Evolutionary conservation across 2,329 filamentous ascomycete species (phyloP), one percentile per base, ranked within the genome.

Genomic region (Byssoonygena ceratinophila): DNA sequence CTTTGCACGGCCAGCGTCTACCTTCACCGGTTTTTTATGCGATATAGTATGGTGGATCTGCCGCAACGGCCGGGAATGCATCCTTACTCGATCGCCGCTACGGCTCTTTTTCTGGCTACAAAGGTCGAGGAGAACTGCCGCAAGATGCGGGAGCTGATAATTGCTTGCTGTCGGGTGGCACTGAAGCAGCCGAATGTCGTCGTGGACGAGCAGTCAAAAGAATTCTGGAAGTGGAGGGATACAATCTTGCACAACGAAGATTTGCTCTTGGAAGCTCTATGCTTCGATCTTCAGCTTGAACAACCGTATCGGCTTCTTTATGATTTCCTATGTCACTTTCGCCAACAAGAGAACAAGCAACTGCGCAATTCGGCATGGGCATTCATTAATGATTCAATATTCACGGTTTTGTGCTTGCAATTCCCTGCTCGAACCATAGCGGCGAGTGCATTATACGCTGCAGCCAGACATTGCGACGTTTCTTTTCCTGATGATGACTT

Each of bases 201-300:
- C 51, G 87, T 97, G 49, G 92, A 98, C 65, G 92, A 97, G 69
- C 90, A 97, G 68, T 94, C 86, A 60, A 97, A 96, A 64, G 92
- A 98, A 65, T 98, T 92, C 66, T 98, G 92, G 92, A 82, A 86
- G 63, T 98, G 92, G 92, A 81, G 89, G 56, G 92, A 98, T 65
- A 92, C 85, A 54, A 94, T 98, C 53, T 74, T 97, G 12, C 84
- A 85, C 59, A 88, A 94, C 64, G 92, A 98, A 70, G 92, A 97
- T 66, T 75, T 91, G 40, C 85, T 98, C 73, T 78, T 98, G 14
- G 92, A 97, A 67, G 82, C 82, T 43, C 76, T 98, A 16, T 97
- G 90, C 55, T 98, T 98, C 67, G 92, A 98, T 66, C 76, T 98
- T 43, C 87, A 90, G 68, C 76, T 96, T 25, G 86, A 94, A 59